Conservation (phyloP, 371 early-diverging fungal species). For the Syncephalastrum monosporum region DNA sequence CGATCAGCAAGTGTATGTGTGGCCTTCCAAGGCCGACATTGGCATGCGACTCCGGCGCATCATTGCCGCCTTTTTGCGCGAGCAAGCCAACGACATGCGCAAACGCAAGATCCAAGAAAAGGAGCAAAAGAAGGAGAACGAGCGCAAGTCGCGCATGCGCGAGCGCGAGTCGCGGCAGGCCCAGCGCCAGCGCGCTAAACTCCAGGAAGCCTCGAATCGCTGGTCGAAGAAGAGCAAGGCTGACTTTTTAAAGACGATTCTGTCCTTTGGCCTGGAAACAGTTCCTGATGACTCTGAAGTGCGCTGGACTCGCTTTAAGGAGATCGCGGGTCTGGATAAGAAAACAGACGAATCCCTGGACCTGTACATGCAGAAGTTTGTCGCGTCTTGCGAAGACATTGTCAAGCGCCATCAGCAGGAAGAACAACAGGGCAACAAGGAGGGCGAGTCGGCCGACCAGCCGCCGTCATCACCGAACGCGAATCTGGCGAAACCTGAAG, state of each 20-base stretch:
- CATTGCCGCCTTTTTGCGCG: constrained; percentile 66
- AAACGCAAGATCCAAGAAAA: constrained; percentile 45
- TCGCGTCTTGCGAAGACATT: constrained; percentile 61
- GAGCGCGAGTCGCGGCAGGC: constrained; percentile 49
- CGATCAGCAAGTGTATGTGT: constrained; percentile 34
- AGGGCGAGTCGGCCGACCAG: constrained; percentile 6
- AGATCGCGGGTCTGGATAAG: constrained; percentile 63
- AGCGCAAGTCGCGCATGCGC: constrained; percentile 37
- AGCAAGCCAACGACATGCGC: constrained; percentile 51
- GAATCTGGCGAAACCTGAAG: too few relatives aligned
- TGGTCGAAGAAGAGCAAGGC: constrained; percentile 73
- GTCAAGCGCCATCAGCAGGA: constrained; percentile 42
- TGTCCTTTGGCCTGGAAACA: constrained; percentile 69
- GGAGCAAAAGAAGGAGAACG: constrained; percentile 42
- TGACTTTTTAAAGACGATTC: constrained; percentile 68
- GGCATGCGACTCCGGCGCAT: constrained; percentile 74
- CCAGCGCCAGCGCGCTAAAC: constrained; percentile 43
- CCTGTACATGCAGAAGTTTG: constrained; percentile 53
- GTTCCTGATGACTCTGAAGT: constrained; percentile 30
- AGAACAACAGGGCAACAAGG: constrained; percentile 1
- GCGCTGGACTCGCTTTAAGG: constrained; percentile 73
- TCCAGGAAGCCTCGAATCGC: constrained; percentile 48
- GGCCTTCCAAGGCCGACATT: constrained; percentile 75
- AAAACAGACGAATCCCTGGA: constrained; percentile 76
- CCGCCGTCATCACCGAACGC: too few relatives aligned